Percentiles rank a stretch among this genome's conserved stretches.
Evolutionary conservation across 371 early-diverging fungal species (phyloP).

Genomic region (Actinomortierella wolfii): DNA sequence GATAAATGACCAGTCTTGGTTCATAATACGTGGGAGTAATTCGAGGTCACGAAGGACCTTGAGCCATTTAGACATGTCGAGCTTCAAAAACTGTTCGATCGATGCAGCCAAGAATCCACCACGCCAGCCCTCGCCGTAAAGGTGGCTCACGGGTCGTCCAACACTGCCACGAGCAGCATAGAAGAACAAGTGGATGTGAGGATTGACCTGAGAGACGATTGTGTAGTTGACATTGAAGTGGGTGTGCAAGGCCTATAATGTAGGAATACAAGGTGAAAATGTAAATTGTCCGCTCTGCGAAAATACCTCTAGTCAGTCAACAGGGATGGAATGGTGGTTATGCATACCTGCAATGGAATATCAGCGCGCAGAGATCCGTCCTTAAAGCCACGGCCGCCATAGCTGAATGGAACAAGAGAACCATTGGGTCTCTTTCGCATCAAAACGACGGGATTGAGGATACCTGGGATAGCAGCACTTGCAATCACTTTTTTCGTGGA

Average conservation of each 20-base stretch:
- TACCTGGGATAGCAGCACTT: conserved; percentile 73
- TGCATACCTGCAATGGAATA: conserved; percentile 65
- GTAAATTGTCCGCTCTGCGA: background rate
- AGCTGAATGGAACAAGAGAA: conserved; percentile 70
- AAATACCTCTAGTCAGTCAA: background rate
- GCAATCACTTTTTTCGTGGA: conserved; percentile 58
- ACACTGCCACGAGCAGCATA: conserved; percentile 77
- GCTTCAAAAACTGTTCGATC: conserved; percentile 78
- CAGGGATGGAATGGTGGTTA: background rate
- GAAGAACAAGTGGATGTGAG: conserved; percentile 87
- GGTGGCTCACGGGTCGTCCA: conserved; percentile 65
- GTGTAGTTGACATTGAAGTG: conserved; percentile 88
- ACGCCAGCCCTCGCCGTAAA: conserved; percentile 67
- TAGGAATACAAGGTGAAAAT: background rate
- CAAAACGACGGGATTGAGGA: conserved; percentile 84
- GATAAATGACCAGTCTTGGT: conserved; percentile 81
- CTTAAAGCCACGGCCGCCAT: conserved; percentile 79
- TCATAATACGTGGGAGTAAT: conserved; percentile 73
- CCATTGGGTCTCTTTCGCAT: conserved; percentile 75
- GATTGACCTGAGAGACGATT: conserved; percentile 90
- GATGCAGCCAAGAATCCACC: conserved; percentile 88
- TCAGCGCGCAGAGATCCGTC: conserved; percentile 91
- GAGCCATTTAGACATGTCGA: conserved; percentile 89
- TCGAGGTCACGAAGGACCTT: conserved; percentile 78
- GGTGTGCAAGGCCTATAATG: conserved; percentile 63